A percentile compares a stretch with the other conserved stretches of the same genome.
Conservation (phyloP, 2,329 filamentous ascomycete genomes). For the Fusarium agapanthi region DNA sequence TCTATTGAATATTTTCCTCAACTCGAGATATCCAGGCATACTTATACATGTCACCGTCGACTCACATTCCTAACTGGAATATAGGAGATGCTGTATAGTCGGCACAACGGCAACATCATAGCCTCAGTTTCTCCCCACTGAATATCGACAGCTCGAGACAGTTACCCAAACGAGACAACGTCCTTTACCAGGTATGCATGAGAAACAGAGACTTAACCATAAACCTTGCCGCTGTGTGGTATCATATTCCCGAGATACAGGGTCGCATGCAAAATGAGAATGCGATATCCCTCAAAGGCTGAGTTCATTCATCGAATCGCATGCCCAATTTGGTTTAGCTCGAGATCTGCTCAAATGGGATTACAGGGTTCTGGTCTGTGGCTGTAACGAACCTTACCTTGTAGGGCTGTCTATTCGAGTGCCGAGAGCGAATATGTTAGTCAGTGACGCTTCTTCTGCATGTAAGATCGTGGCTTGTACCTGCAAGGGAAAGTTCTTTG, state of each 20-base stretch:
- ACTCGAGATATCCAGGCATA: not conserved
- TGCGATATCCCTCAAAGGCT: not conserved
- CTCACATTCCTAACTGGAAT: not conserved
- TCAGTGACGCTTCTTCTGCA: not conserved
- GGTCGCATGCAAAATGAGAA: constrained; percentile 3
- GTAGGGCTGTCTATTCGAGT: constrained; percentile 29
- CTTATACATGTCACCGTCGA: constrained; percentile 16
- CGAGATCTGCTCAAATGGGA: not conserved
- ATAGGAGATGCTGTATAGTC: not conserved
- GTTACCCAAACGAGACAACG: not conserved
- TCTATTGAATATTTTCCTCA: not conserved
- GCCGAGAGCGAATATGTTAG: constrained; percentile 4
- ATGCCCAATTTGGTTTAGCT: constrained; percentile 23
- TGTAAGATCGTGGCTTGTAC: not conserved
- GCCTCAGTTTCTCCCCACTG: constrained; percentile 1
- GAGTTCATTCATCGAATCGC: constrained; percentile 14
- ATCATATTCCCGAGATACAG: not conserved
- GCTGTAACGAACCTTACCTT: constrained; percentile 16
- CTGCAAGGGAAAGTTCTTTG: not conserved
- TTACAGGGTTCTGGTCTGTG: not conserved
- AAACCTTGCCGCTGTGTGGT: not conserved
- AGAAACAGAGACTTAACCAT: not conserved
- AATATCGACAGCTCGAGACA: constrained; percentile 3
- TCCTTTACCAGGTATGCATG: not conserved
- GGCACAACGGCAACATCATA: constrained; percentile 18